A percentile compares a stretch with the other conserved stretches of the same genome.
Conservation (phyloP, 2,329 filamentous ascomycete genomes). For the Penicillium sp. region DNA sequence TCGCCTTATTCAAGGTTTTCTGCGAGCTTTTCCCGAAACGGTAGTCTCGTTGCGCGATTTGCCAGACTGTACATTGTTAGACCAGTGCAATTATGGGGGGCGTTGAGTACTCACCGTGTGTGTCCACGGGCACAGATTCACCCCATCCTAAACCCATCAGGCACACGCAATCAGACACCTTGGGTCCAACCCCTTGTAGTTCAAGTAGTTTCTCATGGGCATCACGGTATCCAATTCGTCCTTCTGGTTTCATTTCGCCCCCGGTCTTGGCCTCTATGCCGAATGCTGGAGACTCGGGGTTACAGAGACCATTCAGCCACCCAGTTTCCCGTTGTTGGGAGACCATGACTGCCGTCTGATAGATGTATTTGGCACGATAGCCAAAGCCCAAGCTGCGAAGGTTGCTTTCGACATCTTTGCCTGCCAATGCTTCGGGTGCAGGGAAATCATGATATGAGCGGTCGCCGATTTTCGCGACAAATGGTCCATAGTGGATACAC, state of each 20-base stretch:
- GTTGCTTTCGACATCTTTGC: conserved; percentile 74
- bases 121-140: conserved; percentile 93
- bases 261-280: conserved; percentile 50
- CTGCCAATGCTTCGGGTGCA: conserved; percentile 71
- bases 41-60: conserved; percentile 96
- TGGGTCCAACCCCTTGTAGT: conserved; percentile 89
- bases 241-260: conserved; percentile 54
- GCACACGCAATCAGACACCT: conserved; percentile 95
- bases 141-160: conserved; percentile 96
- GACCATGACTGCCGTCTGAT: conserved; percentile 79
- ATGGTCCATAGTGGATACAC: conserved; percentile 80
- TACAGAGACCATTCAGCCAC: conserved; percentile 80
- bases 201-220: conserved; percentile 80
- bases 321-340: conserved; percentile 66
- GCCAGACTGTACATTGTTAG: conserved; percentile 69
- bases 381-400: conserved; percentile 87
- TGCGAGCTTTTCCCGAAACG: conserved; percentile 82
- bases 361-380: conserved; percentile 91
- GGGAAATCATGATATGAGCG: conserved; percentile 88
- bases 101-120: conserved; percentile 63
- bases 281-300: conserved; percentile 71
- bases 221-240: conserved; percentile 70
- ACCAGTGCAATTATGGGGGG: not conserved
- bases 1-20: conserved; percentile 83
- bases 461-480: conserved; percentile 71